Evolutionary conservation across 1,139 yeast species (phyloP), one percentile per base, ranked within the genome.

Genomic region (Pichia sp.): DNA sequence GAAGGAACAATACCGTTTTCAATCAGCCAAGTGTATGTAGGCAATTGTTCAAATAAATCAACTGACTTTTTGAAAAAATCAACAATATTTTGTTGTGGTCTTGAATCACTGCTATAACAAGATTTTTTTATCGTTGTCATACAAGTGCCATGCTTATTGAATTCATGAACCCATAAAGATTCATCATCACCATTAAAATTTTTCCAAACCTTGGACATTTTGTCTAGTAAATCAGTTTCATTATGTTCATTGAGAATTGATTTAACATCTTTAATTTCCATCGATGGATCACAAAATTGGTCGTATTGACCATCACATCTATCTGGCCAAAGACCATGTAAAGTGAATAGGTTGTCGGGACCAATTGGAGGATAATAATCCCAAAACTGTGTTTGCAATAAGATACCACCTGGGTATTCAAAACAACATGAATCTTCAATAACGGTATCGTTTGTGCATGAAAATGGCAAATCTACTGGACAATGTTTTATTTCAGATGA

Each of bases 121-220:
- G 64, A 56, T 3, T 95, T 88, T 47, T 76, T 76, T 45, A 90
- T 71, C 0, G 97, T 89, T 36, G 81, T 77, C 69, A 90, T 80
- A 66, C 97, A 92, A 0, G 97, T 89, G 5, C 92, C 97, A 62
- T 92, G 98, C 66, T 92, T 92, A 69, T 90, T 90, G 73, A 79
- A 92, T 67, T 92, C 98, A 65, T 92, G 97, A 27, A 79, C 73
- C 97, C 98, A 92, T 48, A 92, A 71, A 23, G 76, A 68, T 53
- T 80, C 87, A 62, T 89, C 96, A 51, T 75, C 62, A 2, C 94
- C 92, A 51, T 79, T 79, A 64, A 74, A 77, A 61, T 86, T 85
- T 65, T 85, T 85, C 97, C 97, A 92, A 46, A 73, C 67, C 23
- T 59, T 58, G 20, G 69, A 60, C 88, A 92, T 80, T 51, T 76